Base-by-base conservation (phyloP, 805 yeast genomes). In the Metschnikowia noctiluminum region DNA sequence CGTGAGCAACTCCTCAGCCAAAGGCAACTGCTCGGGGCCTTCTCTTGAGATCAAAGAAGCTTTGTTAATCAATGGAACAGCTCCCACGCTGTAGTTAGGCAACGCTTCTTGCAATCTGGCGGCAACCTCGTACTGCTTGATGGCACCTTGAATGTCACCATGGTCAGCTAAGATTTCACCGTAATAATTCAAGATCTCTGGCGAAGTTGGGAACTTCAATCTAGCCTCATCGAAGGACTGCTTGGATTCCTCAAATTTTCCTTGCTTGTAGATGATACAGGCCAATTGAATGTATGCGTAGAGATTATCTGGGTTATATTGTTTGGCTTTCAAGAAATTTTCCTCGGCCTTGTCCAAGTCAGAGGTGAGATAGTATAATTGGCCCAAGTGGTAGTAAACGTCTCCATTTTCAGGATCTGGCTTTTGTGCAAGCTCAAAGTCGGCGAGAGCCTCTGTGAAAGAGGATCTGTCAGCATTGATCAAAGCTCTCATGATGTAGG, bases 101-200 rank as follows among this genome's bases (percentile, higher is more conserved):
- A 82, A 69, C 43, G 81, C 81, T 56, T 78, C 80, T 74, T 92
- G 97, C 63, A 94, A 77, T 68, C 87, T 82, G 47, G 84, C 84
- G 47, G 98, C 89, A 60, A 81, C 79, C 55, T 91, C 96, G 65
- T 90, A 92, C 72, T 89, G 91, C 63, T 82, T 81, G 51, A 81
- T 69, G 49, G 98, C 97, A 52, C 79, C 85, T 30, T 67, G 77
- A 48, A 80, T 70, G 59, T 87, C 89, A 64, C 85, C 86, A 60
- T 79, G 79, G 65, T 92, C 97, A 54, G 88, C 84, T 61, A 92
- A 77, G 43, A 92, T 85, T 74, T 94, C 99, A 63, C 98, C 99
- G 64, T 84, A 90, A 71, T 90, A 94, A 75, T 89, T 91, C 73
- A 94, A 96, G 59, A 90, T 86, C 68, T 89, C 97, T 48, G 98